These are phyloP conservation scores for Datisca glomerata DNA, from an alignment of 306 rosid genomes.

Conservation along the genomic window DNA sequence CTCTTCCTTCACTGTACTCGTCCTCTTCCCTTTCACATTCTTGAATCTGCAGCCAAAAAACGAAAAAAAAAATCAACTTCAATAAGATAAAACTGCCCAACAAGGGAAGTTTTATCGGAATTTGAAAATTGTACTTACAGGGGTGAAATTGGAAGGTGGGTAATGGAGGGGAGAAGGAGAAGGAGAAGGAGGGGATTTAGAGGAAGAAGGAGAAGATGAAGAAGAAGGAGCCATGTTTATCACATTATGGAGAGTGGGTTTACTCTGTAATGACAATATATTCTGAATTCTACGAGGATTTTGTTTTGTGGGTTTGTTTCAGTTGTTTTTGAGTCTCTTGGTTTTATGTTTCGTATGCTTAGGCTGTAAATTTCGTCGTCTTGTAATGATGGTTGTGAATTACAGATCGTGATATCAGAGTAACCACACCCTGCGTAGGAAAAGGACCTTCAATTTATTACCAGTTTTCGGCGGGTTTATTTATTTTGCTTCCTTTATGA, in stretches of 20 bases:
- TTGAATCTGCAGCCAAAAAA: constrained; percentile 50
- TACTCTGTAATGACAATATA: neutral
- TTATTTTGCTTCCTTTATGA: too few species aligned
- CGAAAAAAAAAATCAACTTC: neutral
- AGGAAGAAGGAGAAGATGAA: constrained; percentile 17
- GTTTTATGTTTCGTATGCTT: constrained; percentile 2
- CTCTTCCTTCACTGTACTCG: constrained; percentile 32
- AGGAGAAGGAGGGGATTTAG: constrained; percentile 29
- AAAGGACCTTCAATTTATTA: too few species aligned
- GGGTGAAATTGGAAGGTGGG: constrained; percentile 24
- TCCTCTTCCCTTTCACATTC: constrained; percentile 31
- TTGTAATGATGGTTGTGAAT: constrained; percentile 8
- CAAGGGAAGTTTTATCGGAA: too few species aligned
- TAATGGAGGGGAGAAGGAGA: constrained; percentile 13
- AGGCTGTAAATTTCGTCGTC: constrained; percentile 15
- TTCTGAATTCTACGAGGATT: neutral
- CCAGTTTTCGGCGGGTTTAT: too few species aligned
- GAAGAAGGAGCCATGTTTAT: constrained; percentile 24
- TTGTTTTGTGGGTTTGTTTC: too few species aligned
- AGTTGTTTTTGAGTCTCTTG: constrained; percentile 1
- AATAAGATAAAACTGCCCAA: too few species aligned
- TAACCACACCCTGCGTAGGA: too few species aligned
- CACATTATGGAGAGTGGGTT: neutral
- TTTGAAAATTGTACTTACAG: too few species aligned
- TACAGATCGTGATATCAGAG: neutral